A percentile compares a stretch with the other conserved stretches of the same genome.
Conservation (phyloP, 2,329 filamentous ascomycete genomes). For the Coniochaeta hoffmannii region DNA sequence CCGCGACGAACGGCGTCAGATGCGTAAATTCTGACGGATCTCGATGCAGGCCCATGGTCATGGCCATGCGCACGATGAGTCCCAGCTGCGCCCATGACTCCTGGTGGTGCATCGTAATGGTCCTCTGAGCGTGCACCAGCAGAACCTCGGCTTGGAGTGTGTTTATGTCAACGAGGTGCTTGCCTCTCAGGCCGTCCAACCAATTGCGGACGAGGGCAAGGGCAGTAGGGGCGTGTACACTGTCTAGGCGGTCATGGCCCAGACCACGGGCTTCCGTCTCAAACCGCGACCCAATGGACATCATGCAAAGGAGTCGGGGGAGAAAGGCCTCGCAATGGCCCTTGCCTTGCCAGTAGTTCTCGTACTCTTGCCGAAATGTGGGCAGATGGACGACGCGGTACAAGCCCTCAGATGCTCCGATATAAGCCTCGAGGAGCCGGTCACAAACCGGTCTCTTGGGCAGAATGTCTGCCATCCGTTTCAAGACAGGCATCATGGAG, state of each 20-base stretch:
- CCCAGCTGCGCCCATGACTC: constrained; percentile 49
- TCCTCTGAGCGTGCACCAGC: constrained; percentile 43
- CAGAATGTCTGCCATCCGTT: constrained; percentile 50
- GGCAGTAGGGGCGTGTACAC: constrained; percentile 50
- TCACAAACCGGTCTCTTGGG: constrained; percentile 42
- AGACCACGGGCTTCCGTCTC: constrained; percentile 42
- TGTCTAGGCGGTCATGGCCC: constrained; percentile 41
- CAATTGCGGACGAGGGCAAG: constrained; percentile 46
- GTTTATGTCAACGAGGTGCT: constrained; percentile 43
- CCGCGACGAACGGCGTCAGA: constrained; percentile 43
- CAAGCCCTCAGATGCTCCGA: constrained; percentile 42
- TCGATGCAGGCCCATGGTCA: constrained; percentile 52
- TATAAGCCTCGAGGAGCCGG: constrained; percentile 39
- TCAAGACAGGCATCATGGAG: constrained; percentile 49
- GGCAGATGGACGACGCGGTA: constrained; percentile 47
- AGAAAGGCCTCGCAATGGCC: constrained; percentile 42
- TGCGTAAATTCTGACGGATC: constrained; percentile 47
- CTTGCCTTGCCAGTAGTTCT: constrained; percentile 42
- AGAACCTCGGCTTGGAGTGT: constrained; percentile 48
- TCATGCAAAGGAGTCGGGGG: constrained; percentile 43
- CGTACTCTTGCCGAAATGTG: constrained; percentile 42
- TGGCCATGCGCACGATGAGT: constrained; percentile 47
- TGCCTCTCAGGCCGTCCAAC: constrained; percentile 44
- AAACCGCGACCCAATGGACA: constrained; percentile 47
- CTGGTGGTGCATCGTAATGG: constrained; percentile 40